Evolutionary conservation across 805 yeast species (phyloP), one percentile per base, ranked within the genome.

Genomic region (Candida anglica): DNA sequence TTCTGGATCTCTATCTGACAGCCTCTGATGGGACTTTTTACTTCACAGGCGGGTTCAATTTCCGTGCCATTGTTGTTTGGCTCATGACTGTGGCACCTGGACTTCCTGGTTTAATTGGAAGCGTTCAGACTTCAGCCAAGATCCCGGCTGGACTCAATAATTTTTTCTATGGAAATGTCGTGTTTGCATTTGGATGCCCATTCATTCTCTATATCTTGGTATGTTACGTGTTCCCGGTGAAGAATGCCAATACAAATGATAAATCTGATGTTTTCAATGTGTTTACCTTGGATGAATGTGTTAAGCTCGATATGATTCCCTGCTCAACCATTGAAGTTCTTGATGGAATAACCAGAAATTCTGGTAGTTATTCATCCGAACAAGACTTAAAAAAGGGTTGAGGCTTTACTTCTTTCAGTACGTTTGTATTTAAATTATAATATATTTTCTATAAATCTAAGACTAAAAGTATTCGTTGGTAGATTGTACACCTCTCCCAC

Each of bases 21-120:
- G 36, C 46, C 19, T 26, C 47, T 3, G 44, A 47, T 10, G 63
- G 67, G 5, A 55, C 55, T 26, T 73, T 70, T 44, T 69, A 65
- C 59, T 62, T 64, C 46, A 26, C 48, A 38, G 39, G 52, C 20
- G 77, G 76, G 9, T 32, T 63, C 43, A 68, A 72, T 48, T 64
- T 65, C 63, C 56, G 70, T 43, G 65, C 64, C n/a, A 39, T 62
- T 11, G 32, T 53, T 3, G 55, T 37, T n/a, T 37, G 40, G 40
- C 8, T 37, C 3, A 33, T 27, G 4, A 19, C 32, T 23, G 36
- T 37, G 15, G 33, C 19, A 4, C 40, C 40, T 8, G 40, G 40
- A 5, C 19, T 37, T 14, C 33, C 36, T 15, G 40, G 40, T 11
- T 15, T 30, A 14, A 18, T 30, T n/a, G 27, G 19, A 10, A 22